Conservation (phyloP, 2,329 filamentous ascomycete genomes). For the Alternaria ethzedia region DNA sequence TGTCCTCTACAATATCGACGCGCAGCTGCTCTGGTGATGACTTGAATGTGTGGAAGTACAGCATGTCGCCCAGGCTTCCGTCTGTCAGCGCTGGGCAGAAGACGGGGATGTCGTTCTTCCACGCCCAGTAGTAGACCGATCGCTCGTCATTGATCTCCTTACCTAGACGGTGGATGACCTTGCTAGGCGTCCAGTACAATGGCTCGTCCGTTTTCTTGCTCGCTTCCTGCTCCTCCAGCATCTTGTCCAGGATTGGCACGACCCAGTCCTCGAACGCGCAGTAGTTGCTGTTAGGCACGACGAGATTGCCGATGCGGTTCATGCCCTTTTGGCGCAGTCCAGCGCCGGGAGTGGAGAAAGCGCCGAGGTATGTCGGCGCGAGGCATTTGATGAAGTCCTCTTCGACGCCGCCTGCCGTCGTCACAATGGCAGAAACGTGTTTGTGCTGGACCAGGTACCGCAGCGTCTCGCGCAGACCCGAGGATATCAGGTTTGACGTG, state of each 20-base stretch:
- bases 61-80: conserved; percentile 94
- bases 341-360: conserved; percentile 79
- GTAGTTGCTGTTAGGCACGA: conserved; percentile 97
- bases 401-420: conserved; percentile 92
- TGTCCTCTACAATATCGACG: conserved; percentile 92
- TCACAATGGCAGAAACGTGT: conserved; percentile 91
- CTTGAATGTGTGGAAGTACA: conserved; percentile 98
- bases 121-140: conserved; percentile 96
- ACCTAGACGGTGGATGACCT: conserved; percentile 86
- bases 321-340: conserved; percentile 82
- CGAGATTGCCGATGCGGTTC: conserved; percentile 93
- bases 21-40: conserved; percentile 79
- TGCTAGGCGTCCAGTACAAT: conserved; percentile 91
- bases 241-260: conserved; percentile 88
- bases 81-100: conserved; percentile 97
- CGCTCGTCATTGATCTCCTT: conserved; percentile 92
- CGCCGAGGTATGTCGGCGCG: conserved; percentile 88
- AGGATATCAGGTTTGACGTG: conserved; percentile 97
- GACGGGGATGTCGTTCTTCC: conserved; percentile 93
- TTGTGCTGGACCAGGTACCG: conserved; percentile 92
- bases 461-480: conserved; percentile 87
- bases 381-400: conserved; percentile 99
- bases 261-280: conserved; percentile 98
- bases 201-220: conserved; percentile 70
- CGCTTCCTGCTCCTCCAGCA: conserved; percentile 92